Conservation (phyloP, 2,329 filamentous ascomycete genomes). For the Nemania serpens region DNA sequence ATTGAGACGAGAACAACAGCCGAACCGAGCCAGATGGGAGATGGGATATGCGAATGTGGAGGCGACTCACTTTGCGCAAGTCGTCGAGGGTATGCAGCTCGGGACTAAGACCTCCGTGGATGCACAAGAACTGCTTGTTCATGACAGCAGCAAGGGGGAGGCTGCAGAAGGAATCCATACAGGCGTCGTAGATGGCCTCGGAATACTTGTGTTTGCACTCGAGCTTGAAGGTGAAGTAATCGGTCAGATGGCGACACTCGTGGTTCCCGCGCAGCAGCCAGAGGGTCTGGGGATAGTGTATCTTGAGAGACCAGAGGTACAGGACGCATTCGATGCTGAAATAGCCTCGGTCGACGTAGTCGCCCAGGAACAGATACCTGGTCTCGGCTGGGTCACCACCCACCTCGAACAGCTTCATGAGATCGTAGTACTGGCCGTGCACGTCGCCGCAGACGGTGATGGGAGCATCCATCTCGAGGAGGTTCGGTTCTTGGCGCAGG, state of each 20-base stretch:
- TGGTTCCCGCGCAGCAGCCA: conserved; percentile 98
- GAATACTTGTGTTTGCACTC: conserved; percentile 99
- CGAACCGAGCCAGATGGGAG: not conserved
- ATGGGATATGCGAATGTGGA: too few relatives aligned
- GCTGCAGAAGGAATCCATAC: conserved; percentile 97
- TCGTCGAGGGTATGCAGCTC: conserved; percentile 96
- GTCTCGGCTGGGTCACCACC: conserved; percentile 96
- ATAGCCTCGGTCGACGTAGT: conserved; percentile 98
- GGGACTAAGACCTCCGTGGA: conserved; percentile 93
- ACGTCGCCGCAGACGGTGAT: conserved; percentile 99
- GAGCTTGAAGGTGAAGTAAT: conserved; percentile 99
- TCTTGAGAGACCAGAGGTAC: conserved; percentile 97
- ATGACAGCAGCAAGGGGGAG: conserved; percentile 94
- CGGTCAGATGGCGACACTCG: conserved; percentile 97
- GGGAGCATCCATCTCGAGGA: conserved; percentile 98
- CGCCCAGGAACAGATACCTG: conserved; percentile 92
- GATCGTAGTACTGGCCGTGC: conserved; percentile 97
- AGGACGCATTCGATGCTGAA: conserved; percentile 99
- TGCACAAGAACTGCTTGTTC: conserved; percentile 99
- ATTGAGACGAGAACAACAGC: not conserved
- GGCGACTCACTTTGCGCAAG: conserved; percentile 73
- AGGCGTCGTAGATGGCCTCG: conserved; percentile 93
- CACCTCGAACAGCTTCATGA: conserved; percentile 99
- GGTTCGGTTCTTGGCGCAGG: conserved; percentile 86
- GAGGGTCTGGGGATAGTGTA: conserved; percentile 96